Conservation (phyloP, 345 rosid species). For the Heritiera littoralis region DNA sequence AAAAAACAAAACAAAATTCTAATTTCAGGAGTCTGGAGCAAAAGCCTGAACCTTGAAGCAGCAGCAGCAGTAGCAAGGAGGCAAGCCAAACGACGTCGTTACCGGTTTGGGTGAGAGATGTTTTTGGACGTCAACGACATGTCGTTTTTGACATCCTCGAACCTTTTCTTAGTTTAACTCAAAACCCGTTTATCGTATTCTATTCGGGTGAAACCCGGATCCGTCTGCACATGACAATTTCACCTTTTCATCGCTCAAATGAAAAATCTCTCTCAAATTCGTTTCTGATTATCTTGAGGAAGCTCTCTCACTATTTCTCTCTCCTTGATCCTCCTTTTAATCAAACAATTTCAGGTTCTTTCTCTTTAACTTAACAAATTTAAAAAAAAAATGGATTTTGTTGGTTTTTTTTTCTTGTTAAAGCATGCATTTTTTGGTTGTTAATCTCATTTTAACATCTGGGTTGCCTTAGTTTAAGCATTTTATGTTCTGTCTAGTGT, state of each 20-base stretch:
- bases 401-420: neutral
- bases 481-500: neutral
- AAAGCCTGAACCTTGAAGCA: neutral
- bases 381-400: neutral
- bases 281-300: neutral
- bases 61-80: neutral
- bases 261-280: neutral
- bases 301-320: neutral
- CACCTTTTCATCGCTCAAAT: neutral
- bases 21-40: neutral
- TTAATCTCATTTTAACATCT: neutral
- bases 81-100: neutral
- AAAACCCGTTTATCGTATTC: neutral
- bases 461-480: neutral
- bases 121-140: neutral
- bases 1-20: neutral
- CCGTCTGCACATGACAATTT: neutral
- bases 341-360: neutral
- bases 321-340: neutral
- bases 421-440: neutral
- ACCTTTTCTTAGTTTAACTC: neutral
- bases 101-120: neutral
- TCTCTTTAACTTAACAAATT: neutral
- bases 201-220: neutral
- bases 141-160: neutral